Evolutionary conservation across 176 grass and related monocot genomes (phyloP), one percentile per base, ranked within the genome.

Genomic region (Secale cereale): DNA sequence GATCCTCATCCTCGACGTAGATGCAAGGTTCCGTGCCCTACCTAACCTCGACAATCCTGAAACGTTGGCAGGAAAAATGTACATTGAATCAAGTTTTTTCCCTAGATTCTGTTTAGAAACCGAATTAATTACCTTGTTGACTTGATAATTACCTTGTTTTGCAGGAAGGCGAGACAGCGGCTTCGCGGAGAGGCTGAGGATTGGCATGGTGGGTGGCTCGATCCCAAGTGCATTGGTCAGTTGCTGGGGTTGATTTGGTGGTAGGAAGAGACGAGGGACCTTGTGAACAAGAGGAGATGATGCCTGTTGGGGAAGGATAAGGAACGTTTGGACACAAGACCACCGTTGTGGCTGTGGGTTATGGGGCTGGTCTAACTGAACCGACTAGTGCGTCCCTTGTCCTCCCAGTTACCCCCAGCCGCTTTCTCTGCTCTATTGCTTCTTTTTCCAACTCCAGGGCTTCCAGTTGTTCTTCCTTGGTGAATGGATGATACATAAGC

Each of bases 271-370:
- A 14, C 17, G 12, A 59, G 22, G 1, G 73, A 29, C 40, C 4
- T 22, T 27, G 23, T 20, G 41, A 56, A 19, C 23, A 9, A 19
- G 77, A 30, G 41, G 40, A 19, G 63, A 2, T 20, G 26, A 22
- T 57, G 54, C 54, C 54, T 57, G 2, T 9, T 0, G 59, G 54
- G 7, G 41, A 37, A 59, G 60, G 85, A 87, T 87, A 82, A 82
- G 71, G 71, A 87, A 33, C 79, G 32, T 46, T 32, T 82, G 79
- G 86, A 87, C 61, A 26, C 4, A 20, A 48, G 1, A 70, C 48
- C 54, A 15, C 40, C 29, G 3, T 29, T 33, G 4, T 57, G 14
- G 12, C n/a, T 40, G 33, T 61, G 10, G 10, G 3, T 61, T 61
- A 10, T 25, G 59, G n/a, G 8, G 59, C 57, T 45, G 41, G 41